Base-by-base conservation (phyloP, 176 grass and related monocot species). In the Eleusine coracana region DNA sequence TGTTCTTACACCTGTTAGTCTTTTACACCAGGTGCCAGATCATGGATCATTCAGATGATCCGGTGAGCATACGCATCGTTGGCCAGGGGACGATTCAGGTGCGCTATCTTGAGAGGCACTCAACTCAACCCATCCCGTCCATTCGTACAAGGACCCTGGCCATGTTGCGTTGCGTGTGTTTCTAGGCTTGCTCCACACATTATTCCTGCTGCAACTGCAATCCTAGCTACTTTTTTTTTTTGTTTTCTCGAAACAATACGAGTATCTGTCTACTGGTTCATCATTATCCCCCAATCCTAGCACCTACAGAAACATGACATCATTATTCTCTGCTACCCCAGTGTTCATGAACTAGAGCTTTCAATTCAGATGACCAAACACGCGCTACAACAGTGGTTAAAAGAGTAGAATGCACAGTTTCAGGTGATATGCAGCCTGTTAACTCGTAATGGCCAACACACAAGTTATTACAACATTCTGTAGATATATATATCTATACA, bases 21-120 rank as follows among this genome's bases (percentile, higher is more conserved):
- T 59, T 5, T 46, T 61, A 28, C 52, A 41, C 37, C 61, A 48
- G 78, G 74, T 70, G 65, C 18, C 60, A 48, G 7, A 75, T 48
- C 71, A 87, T 69, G 85, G 45, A 51, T n/a, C 29, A 8, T 38
- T 16, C 55, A 13, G 58, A 63, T 62, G 44, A 78, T 61, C 73
- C 31, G 56, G 56, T 46, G 27, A 27, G 50, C 10, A 41, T 66
- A 64, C 31, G 39, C 77, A 61, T 70, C 72, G 17, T 49, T 12
- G 50, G 18, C 7, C 23, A 25, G n/a, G 28, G 28, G 71, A 9
- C 5, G 9, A 48, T 85, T 37, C 9, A 58, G 51, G 20, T 3
- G n/a, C 23, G 48, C 10, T 71, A 17, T 5, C 86, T 78, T 88
- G 18, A 55, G 68, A 59, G 44, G 68, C 58, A 79, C 86, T 88